Conservation (phyloP, 2,329 filamentous ascomycete genomes). For the Pestalotiopsis sp. region DNA sequence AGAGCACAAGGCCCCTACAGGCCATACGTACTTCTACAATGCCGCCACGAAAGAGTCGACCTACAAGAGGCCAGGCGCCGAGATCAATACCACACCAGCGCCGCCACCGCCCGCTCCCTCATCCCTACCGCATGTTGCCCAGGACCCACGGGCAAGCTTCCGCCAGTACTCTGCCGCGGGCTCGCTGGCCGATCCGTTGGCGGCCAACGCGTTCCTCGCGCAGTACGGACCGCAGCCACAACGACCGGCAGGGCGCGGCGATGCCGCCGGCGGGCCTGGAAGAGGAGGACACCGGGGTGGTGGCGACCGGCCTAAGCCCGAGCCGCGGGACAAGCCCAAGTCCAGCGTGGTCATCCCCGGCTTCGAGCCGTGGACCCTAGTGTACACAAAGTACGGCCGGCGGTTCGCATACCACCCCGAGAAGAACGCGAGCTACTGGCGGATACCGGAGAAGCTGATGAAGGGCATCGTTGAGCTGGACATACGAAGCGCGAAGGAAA, state of each 20-base stretch:
- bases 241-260: constrained; percentile 31
- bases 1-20: constrained; percentile 87
- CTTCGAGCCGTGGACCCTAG: constrained; percentile 84
- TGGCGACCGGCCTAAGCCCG: constrained; percentile 61
- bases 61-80: constrained; percentile 70
- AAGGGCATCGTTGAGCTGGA: constrained; percentile 75
- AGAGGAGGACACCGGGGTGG: constrained; percentile 49
- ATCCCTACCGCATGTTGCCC: constrained; percentile 19
- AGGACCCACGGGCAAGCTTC: constrained; percentile 38
- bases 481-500: constrained; percentile 67
- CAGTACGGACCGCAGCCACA: constrained; percentile 46
- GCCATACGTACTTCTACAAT: constrained; percentile 89
- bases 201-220: constrained; percentile 63
- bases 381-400: constrained; percentile 88
- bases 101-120: background rate
- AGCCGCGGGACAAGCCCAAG: constrained; percentile 78
- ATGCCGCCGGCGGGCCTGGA: constrained; percentile 28
- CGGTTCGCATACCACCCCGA: constrained; percentile 87
- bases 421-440: constrained; percentile 92
- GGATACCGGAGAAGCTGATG: constrained; percentile 85
- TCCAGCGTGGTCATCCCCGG: constrained; percentile 78
- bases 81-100: constrained; percentile 15
- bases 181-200: constrained; percentile 53
- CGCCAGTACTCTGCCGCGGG: constrained; percentile 43
- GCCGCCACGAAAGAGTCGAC: constrained; percentile 81